These are phyloP conservation scores for Penicillium hesseltinei DNA, from an alignment of 2,329 filamentous ascomycete species.

Conservation along the genomic window DNA sequence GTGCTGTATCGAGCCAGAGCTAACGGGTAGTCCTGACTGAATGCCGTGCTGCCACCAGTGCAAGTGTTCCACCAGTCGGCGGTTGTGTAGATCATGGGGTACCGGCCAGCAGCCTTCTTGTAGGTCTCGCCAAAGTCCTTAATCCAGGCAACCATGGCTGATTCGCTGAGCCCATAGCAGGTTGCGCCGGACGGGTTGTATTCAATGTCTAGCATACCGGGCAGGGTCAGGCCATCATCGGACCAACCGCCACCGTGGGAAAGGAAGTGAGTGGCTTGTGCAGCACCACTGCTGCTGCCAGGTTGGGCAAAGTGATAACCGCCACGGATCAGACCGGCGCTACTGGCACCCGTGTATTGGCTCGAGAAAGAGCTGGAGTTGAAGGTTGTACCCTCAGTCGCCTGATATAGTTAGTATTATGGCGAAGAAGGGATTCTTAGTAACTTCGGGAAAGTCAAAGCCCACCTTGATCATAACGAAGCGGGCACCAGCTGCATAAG, in stretches of 20 bases:
- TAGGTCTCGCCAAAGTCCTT: conserved; percentile 54
- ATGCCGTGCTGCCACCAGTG: conserved; percentile 51
- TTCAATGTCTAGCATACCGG: conserved; percentile 59
- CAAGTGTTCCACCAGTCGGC: conserved; percentile 56
- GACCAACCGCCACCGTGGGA: conserved; percentile 56
- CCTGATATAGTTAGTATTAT: conserved; percentile 35
- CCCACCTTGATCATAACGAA: conserved; percentile 37
- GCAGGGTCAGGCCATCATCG: conserved; percentile 54
- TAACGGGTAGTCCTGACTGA: conserved; percentile 48
- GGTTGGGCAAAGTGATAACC: conserved; percentile 58
- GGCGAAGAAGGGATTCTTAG: neutral
- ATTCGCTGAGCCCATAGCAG: conserved; percentile 49
- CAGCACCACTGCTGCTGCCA: conserved; percentile 43
- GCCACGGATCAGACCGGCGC: conserved; percentile 54
- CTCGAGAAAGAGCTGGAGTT: conserved; percentile 47
- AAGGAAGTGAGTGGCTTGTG: conserved; percentile 55
- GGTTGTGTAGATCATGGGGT: conserved; percentile 55
- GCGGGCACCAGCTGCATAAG: conserved; percentile 30
- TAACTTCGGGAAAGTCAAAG: neutral
- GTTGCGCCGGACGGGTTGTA: conserved; percentile 39
- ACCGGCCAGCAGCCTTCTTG: conserved; percentile 45
- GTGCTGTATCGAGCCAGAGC: conserved; percentile 49
- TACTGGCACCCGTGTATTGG: conserved; percentile 53
- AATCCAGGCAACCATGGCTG: conserved; percentile 55
- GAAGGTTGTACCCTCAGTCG: conserved; percentile 54